Conservation (phyloP, 495 filamentous ascomycete genomes). For the Neurospora tetrasperma region DNA sequence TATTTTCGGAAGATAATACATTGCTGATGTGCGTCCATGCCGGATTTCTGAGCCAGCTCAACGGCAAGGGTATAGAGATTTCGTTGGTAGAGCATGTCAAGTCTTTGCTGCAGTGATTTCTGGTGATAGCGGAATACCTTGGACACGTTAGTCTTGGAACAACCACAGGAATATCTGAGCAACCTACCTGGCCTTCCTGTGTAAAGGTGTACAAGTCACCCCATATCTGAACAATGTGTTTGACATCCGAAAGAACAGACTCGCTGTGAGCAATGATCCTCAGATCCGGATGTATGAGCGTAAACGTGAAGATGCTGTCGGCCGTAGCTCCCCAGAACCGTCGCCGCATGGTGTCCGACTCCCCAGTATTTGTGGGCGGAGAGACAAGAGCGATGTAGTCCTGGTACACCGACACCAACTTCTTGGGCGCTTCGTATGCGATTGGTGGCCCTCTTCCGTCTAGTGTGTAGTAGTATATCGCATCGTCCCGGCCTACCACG, state of each 20-base stretch:
- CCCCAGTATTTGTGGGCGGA: constrained; percentile 50
- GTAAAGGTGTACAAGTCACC: constrained; percentile 81
- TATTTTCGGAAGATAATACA: constrained; percentile 90
- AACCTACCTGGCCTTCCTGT: constrained; percentile 73
- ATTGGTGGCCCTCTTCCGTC: constrained; percentile 79
- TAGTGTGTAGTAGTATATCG: constrained; percentile 81
- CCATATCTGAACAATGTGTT: constrained; percentile 77
- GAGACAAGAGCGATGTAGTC: constrained; percentile 85
- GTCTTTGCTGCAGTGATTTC: constrained; percentile 77
- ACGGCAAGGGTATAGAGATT: constrained; percentile 89
- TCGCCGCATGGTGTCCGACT: constrained; percentile 41
- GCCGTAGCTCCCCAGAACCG: constrained; percentile 55
- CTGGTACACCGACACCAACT: constrained; percentile 64
- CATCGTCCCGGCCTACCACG: constrained; percentile 85
- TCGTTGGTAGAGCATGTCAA: constrained; percentile 88
- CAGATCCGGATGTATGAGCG: constrained; percentile 78
- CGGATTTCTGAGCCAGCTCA: constrained; percentile 82
- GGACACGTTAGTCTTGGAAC: not conserved
- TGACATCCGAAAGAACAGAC: constrained; percentile 65
- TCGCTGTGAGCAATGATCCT: constrained; percentile 89
- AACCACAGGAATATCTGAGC: not conserved
- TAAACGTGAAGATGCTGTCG: constrained; percentile 75
- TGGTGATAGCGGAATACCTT: constrained; percentile 86
- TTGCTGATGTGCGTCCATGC: constrained; percentile 65
- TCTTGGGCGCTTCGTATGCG: constrained; percentile 85